Evolutionary conservation across 2,329 filamentous ascomycete genomes (phyloP).

Genomic region (Penicillium sp.): DNA sequence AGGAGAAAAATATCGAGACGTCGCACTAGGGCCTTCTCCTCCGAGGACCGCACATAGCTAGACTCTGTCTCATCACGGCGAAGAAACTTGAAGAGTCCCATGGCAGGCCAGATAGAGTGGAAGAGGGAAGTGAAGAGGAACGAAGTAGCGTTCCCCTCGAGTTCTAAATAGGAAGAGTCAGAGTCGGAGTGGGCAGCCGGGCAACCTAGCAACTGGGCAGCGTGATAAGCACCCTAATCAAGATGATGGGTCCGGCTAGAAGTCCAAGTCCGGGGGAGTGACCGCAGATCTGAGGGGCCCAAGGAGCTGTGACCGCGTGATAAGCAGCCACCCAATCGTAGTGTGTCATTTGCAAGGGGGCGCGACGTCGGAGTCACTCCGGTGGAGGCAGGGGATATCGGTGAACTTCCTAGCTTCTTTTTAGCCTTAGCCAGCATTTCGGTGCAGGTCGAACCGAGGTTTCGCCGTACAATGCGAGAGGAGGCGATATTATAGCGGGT

Average conservation of each 20-base stretch:
- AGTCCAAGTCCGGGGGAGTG: neutral
- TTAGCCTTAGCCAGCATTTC: neutral
- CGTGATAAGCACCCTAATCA: constrained; percentile 13
- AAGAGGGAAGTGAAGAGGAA: neutral
- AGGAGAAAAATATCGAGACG: constrained; percentile 45
- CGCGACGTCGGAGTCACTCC: constrained; percentile 2
- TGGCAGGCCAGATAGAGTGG: neutral
- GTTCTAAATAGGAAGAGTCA: constrained; percentile 1
- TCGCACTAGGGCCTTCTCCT: constrained; percentile 43
- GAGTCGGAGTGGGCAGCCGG: neutral
- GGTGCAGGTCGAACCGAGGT: constrained; percentile 12
- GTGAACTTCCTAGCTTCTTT: neutral
- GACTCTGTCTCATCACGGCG: constrained; percentile 12
- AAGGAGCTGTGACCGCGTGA: constrained; percentile 10
- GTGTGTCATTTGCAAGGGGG: constrained; percentile 1
- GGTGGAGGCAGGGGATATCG: neutral
- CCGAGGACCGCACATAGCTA: constrained; percentile 25
- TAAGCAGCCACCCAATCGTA: constrained; percentile 13
- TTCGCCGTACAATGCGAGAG: constrained; percentile 1
- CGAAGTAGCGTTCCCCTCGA: neutral
- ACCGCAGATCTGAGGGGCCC: constrained; percentile 17
- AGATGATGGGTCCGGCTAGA: too few species aligned
- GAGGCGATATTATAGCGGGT: neutral
- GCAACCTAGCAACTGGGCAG: too few species aligned
- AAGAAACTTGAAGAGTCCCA: constrained; percentile 20